Conservation (phyloP, 441 rosid genomes). For the Syzygium malaccense region DNA sequence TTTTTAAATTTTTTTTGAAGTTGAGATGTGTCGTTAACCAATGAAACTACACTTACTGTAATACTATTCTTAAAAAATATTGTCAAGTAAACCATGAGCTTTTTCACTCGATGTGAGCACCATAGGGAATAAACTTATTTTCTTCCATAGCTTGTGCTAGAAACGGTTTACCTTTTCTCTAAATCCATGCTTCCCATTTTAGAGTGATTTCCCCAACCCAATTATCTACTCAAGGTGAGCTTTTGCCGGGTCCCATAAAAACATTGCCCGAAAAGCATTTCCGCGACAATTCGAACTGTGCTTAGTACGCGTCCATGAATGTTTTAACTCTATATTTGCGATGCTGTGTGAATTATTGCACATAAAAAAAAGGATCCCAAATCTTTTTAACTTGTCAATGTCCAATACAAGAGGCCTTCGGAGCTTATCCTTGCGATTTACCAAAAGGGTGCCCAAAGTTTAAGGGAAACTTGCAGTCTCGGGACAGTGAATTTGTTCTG, state of each 20-base stretch:
- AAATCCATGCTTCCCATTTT: no score
- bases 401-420: not conserved
- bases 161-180: no score
- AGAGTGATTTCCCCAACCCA: not conserved
- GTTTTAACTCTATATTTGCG: not conserved
- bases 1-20: not conserved
- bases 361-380: accelerated
- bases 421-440: not conserved
- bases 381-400: not conserved
- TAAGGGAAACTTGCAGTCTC: not conserved
- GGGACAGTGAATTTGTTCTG: not conserved
- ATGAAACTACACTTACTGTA: not conserved
- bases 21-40: not conserved
- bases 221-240: not conserved
- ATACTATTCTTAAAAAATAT: not conserved
- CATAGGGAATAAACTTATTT: not conserved
- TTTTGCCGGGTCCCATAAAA: not conserved
- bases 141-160: no score
- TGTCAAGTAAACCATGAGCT: not conserved
- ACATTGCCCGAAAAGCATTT: not conserved
- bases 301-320: no score
- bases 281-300: no score
- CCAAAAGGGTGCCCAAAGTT: not conserved
- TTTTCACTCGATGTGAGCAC: not conserved
- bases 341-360: accelerated